Evolutionary conservation across 139 green algal genomes (phyloP), one percentile per base, ranked within the genome.

Genomic region (Micromonas commoda): DNA sequence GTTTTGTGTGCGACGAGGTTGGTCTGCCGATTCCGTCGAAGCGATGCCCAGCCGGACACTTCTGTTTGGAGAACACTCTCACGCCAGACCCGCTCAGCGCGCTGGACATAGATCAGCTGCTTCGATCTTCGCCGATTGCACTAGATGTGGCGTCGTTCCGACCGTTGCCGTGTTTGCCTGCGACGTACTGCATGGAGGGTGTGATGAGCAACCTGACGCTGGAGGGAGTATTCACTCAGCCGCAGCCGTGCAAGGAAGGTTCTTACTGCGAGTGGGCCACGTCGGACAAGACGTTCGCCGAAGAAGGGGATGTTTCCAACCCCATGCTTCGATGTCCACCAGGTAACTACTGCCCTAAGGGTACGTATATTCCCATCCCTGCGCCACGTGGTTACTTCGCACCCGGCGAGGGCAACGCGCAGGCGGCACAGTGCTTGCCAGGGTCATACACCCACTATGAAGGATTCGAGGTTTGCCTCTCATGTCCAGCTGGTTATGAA

Each of bases 221-320:
- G 13, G 54, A 79, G 61, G 73, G 73, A 29, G 33, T 34, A 6
- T 72, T 79, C 54, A 71, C 23, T 19, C 26, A 45, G 26, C 73
- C 73, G 20, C 73, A 79, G 61, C 73, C 73, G 54, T 79, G 73
- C 73, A 79, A 79, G 73, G 73, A 79, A 63, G 73, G 73, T 13
- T 64, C 29, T 4, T 79, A 61, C 34, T 79, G 73, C 73, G 73
- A 79, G 38, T 79, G 73, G 73, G 54, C 54, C 4, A 79, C 57
- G 3, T 21, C 21, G 9, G 73, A 79, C 24, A 34, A 51, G n/a
- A 75, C 68, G 20, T 53, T 78, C 31, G 71, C 28, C 24, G 20
- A 16, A 9, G 73, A 64, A 26, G 28, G 20, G 3, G 73, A 72
- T 31, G 31, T 72, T 24, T 72, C 24, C 24, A 79, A 57, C 32